phyloP scores from a whole-genome alignment of 2,329 filamentous ascomycete genomes.

The Microsporum audouinii region DNA sequence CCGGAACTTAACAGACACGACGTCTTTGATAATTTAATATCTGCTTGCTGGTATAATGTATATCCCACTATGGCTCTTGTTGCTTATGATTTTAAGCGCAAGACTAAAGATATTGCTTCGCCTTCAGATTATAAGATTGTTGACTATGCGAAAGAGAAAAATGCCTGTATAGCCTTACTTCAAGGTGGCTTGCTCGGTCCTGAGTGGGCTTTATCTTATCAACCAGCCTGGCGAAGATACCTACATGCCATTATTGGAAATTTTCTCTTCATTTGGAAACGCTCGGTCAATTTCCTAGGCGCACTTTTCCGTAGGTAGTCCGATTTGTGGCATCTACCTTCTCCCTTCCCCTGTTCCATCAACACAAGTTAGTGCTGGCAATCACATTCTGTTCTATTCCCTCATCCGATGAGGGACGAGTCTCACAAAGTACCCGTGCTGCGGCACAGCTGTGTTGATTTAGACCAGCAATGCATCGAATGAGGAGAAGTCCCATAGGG shows the following conservation, averaged over 20 bases:
- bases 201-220: slow-evolving; percentile 6
- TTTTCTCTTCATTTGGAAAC: neutral
- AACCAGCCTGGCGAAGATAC: slow-evolving; percentile 7
- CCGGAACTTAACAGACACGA: slow-evolving; percentile 15
- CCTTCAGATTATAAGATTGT: slow-evolving; percentile 11
- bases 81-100: slow-evolving; percentile 16
- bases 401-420: neutral
- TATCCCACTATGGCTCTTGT: slow-evolving; percentile 17
- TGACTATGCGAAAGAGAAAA: slow-evolving; percentile 4
- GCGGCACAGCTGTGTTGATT: neutral
- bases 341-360: no score
- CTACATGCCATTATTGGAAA: slow-evolving; percentile 1
- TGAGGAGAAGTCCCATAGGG: neutral
- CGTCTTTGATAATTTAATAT: slow-evolving; percentile 15
- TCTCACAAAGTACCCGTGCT: neutral
- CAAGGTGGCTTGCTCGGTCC: slow-evolving; percentile 8
- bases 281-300: neutral
- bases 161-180: slow-evolving; percentile 5
- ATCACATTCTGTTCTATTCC: no score
- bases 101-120: slow-evolving; percentile 11
- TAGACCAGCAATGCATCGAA: neutral
- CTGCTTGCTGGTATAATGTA: slow-evolving; percentile 16
- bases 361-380: no score
- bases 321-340: no score
- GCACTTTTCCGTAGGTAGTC: neutral